phyloP scores from a whole-genome alignment of 805 yeast genomes.

The Metschnikowia lochheadii region DNA sequence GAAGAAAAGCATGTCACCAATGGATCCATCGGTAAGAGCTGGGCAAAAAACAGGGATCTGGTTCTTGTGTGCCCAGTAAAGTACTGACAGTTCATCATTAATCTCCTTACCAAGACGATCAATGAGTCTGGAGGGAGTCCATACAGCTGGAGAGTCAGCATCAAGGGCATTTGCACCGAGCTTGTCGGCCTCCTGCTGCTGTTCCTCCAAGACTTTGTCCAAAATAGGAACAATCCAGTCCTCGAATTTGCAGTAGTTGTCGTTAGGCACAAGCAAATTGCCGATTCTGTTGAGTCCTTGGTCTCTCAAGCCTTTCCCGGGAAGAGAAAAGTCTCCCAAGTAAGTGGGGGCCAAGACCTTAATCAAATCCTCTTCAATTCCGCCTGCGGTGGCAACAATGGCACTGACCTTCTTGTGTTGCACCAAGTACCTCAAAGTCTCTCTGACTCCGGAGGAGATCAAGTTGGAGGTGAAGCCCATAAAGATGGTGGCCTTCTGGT shows the following conservation, averaged over 20 bases:
- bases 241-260: conserved; percentile 94
- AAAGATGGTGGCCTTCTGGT: conserved; percentile 84
- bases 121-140: conserved; percentile 94
- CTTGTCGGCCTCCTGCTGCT: conserved; percentile 56
- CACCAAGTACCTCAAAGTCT: conserved; percentile 81
- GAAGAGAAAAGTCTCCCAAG: conserved; percentile 83
- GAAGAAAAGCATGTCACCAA: conserved; percentile 98
- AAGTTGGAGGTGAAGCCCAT: conserved; percentile 96
- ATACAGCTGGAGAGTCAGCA: conserved; percentile 60
- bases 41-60: conserved; percentile 96
- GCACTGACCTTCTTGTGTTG: conserved; percentile 94
- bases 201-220: conserved; percentile 85
- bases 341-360: conserved; percentile 96
- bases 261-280: conserved; percentile 93
- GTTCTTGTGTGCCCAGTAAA: conserved; percentile 98
- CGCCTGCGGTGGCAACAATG: conserved; percentile 96
- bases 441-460: conserved; percentile 91
- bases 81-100: conserved; percentile 86
- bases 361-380: conserved; percentile 95
- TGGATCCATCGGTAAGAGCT: conserved; percentile 94
- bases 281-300: conserved; percentile 98
- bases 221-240: conserved; percentile 98
- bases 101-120: conserved; percentile 94
- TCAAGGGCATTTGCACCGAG: conserved; percentile 55
- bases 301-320: conserved; percentile 80